These are phyloP conservation scores for Globisporangium emineosum DNA, from an alignment of 352 stramenopile species.

Conservation along the genomic window DNA sequence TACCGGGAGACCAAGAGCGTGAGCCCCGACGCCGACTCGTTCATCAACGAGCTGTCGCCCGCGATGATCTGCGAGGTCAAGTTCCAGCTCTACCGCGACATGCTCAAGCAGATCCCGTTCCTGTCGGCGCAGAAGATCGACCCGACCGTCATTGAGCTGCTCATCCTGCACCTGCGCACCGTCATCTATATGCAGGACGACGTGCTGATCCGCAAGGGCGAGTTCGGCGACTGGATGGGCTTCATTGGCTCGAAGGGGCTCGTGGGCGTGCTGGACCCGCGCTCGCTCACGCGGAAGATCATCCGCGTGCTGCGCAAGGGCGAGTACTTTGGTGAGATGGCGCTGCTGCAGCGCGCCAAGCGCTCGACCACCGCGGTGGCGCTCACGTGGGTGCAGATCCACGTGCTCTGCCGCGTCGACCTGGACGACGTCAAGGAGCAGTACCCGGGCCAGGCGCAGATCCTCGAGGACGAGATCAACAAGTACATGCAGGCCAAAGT, in stretches of 20 bases:
- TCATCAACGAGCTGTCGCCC: constrained; percentile 73
- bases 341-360: constrained; percentile 57
- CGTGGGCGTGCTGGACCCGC: constrained; percentile 64
- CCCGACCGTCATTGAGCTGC: constrained; percentile 68
- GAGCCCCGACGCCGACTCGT: constrained; percentile 59
- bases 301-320: constrained; percentile 65
- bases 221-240: constrained; percentile 81
- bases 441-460: constrained; percentile 50
- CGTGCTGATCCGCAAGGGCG: constrained; percentile 74
- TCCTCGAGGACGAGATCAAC: constrained; percentile 67
- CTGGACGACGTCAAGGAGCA: constrained; percentile 62
- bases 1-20: constrained; percentile 67
- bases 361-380: constrained; percentile 64
- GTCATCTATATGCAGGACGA: constrained; percentile 85
- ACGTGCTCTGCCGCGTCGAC: constrained; percentile 57
- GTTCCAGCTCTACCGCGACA: constrained; percentile 74
- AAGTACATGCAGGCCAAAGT: constrained; percentile 76
- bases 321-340: constrained; percentile 81
- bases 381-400: constrained; percentile 73
- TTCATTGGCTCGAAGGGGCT: constrained; percentile 74
- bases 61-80: constrained; percentile 75
- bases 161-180: constrained; percentile 66
- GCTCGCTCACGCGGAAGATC: constrained; percentile 38
- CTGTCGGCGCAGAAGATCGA: constrained; percentile 63
- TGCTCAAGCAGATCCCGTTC: constrained; percentile 80